A percentile compares a stretch with the other conserved stretches of the same genome.
Evolutionary conservation across 2,329 filamentous ascomycete genomes (phyloP).

Genomic region (Thelonectria olida): DNA sequence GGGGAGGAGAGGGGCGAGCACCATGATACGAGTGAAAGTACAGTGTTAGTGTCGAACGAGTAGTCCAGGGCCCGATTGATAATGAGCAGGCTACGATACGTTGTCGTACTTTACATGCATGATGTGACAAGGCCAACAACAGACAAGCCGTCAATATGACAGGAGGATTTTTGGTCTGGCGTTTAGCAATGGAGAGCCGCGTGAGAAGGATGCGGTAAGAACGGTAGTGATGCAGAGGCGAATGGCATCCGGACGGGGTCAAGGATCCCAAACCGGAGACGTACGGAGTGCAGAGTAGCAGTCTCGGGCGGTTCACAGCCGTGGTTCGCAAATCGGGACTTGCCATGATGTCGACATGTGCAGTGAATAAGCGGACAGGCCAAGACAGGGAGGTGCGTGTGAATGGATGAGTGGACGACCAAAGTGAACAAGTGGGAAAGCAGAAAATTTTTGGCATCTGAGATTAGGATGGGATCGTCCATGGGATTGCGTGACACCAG

Average conservation of each 20-base stretch:
- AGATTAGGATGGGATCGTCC: constrained; percentile 12
- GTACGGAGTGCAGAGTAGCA: constrained; percentile 9
- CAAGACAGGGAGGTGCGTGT: constrained; percentile 5
- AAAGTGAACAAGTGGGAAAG: not conserved
- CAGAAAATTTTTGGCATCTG: not conserved
- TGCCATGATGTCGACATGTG: not conserved
- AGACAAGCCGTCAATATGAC: no score
- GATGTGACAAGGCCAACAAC: not conserved
- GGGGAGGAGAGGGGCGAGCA: constrained; percentile 33
- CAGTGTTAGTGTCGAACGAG: constrained; percentile 47
- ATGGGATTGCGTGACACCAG: constrained; percentile 20
- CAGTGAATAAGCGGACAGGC: not conserved
- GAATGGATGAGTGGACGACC: constrained; percentile 6
- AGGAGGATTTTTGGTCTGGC: no score
- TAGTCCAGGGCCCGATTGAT: constrained; percentile 14
- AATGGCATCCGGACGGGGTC: not conserved
- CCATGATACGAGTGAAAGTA: constrained; percentile 46
- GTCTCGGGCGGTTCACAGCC: constrained; percentile 8
- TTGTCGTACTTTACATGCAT: constrained; percentile 1
- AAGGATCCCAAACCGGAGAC: constrained; percentile 3
- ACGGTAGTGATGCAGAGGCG: not conserved
- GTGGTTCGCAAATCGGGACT: constrained; percentile 10
- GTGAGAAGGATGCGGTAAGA: constrained; percentile 4
- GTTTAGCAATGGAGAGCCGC: constrained; percentile 7
- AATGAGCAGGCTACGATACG: constrained; percentile 9